These are phyloP conservation scores for Kwoniella sp. DNA, from an alignment of 768 basidiomycete genomes.

Conservation along the genomic window DNA sequence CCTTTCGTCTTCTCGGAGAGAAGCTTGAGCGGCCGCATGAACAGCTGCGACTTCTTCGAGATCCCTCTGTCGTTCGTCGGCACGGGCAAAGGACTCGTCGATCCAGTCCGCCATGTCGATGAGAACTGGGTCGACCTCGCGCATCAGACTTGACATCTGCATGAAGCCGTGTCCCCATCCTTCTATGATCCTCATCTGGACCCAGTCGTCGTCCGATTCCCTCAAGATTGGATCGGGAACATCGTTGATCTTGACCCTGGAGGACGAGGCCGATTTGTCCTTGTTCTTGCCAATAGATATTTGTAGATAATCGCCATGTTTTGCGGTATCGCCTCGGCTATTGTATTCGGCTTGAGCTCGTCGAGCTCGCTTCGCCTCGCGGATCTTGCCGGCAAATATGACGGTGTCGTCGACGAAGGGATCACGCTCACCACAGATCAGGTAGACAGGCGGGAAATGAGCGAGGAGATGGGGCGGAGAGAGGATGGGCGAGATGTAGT, in stretches of 20 bases:
- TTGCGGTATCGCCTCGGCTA: slow-evolving; percentile 66
- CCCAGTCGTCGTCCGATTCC: slow-evolving; percentile 80
- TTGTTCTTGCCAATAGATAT: slow-evolving; percentile 60
- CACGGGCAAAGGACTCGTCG: slow-evolving; percentile 67
- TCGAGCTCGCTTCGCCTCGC: slow-evolving; percentile 87
- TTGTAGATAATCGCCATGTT: slow-evolving; percentile 65
- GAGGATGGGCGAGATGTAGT: slow-evolving; percentile 92
- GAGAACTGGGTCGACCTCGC: slow-evolving; percentile 75
- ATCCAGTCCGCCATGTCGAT: slow-evolving; percentile 91
- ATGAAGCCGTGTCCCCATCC: slow-evolving; percentile 98
- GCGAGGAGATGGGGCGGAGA: slow-evolving; percentile 80
- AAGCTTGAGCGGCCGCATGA: slow-evolving; percentile 48
- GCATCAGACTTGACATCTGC: slow-evolving; percentile 88
- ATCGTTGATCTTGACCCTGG: slow-evolving; percentile 1
- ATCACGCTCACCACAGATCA: slow-evolving; percentile 88
- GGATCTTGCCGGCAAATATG: slow-evolving; percentile 90
- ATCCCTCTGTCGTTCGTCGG: slow-evolving; percentile 34
- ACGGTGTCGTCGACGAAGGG: slow-evolving; percentile 97
- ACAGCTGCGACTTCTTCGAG: slow-evolving; percentile 32
- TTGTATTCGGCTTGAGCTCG: slow-evolving; percentile 71
- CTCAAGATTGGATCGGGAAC: slow-evolving; percentile 55
- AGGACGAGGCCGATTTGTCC: background rate
- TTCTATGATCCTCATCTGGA: slow-evolving; percentile 86
- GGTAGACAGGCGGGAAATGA: slow-evolving; percentile 87
- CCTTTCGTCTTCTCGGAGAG: slow-evolving; percentile 29